A percentile compares a stretch with the other conserved stretches of the same genome.
Evolutionary conservation across 148 eudicot genomes (phyloP).

Genomic region (Drosera capensis): DNA sequence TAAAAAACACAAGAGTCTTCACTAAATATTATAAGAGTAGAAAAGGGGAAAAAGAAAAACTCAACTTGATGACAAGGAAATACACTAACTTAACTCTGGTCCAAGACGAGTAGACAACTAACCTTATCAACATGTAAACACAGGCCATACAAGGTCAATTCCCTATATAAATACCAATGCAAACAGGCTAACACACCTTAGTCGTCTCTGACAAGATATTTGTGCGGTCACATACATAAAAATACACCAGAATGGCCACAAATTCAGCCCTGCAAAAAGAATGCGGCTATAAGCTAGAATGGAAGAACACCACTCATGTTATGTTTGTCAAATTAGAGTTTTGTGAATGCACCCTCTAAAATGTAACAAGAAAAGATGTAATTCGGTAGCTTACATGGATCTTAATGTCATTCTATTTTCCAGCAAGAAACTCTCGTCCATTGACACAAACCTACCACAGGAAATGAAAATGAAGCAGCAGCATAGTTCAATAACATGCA

Average conservation of each 20-base stretch:
- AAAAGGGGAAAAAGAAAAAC: too few relatives aligned
- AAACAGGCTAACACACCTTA: constrained; percentile 35
- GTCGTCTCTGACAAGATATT: constrained; percentile 51
- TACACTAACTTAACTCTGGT: too few relatives aligned
- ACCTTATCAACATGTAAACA: too few relatives aligned
- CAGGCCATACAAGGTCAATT: too few relatives aligned
- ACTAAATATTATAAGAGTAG: too few relatives aligned
- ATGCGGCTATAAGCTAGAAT: constrained; percentile 3
- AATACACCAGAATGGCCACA: constrained; percentile 58
- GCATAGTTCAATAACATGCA: constrained; percentile 3
- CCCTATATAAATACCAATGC: too few relatives aligned
- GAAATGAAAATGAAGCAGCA: not conserved
- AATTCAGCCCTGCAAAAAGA: constrained; percentile 52
- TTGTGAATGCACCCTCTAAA: not conserved
- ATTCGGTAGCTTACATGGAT: constrained; percentile 54
- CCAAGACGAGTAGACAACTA: too few relatives aligned
- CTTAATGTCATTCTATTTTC: constrained; percentile 73
- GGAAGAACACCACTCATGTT: constrained; percentile 2
- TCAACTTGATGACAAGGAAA: too few relatives aligned
- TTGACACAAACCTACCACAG: constrained; percentile 55
- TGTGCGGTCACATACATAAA: constrained; percentile 84
- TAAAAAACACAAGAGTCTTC: too few relatives aligned
- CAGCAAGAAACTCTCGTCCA: constrained; percentile 84
- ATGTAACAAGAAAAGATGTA: not conserved
- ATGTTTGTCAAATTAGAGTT: not conserved